Evolutionary conservation across 75 land plant genomes (phyloP).

Genomic region (Selaginella tamariscina): DNA sequence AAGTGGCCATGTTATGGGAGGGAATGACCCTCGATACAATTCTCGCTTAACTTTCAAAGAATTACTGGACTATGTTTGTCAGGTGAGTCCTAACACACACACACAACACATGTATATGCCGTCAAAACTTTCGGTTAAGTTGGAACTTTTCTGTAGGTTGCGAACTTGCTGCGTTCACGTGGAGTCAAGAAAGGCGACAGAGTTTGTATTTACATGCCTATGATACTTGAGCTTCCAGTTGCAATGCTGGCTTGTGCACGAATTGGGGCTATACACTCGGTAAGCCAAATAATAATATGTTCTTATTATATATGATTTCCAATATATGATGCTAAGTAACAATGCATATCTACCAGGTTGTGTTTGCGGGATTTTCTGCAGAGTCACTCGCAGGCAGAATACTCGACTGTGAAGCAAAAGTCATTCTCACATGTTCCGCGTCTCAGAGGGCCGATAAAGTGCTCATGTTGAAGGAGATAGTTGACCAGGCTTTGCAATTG

Average conservation of each 20-base stretch:
- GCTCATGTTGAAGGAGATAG: slow-evolving; percentile 13
- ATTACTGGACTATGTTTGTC: slow-evolving; percentile 13
- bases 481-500: slow-evolving; percentile 15
- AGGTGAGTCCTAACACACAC: no score
- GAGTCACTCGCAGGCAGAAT: slow-evolving; percentile 23
- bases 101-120: no score
- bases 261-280: slow-evolving; percentile 25
- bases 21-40: slow-evolving; percentile 17
- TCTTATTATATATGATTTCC: background rate
- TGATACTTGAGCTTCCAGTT: slow-evolving; percentile 18
- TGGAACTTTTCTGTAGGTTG: slow-evolving; percentile 14
- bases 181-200: slow-evolving; percentile 19
- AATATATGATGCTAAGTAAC: background rate
- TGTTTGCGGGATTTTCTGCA: slow-evolving; percentile 24
- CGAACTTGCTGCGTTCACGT: slow-evolving; percentile 15
- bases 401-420: slow-evolving; percentile 19
- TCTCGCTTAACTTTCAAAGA: slow-evolving; percentile 12
- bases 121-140: no score
- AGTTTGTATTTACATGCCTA: slow-evolving; percentile 25
- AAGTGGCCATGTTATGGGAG: slow-evolving; percentile 17
- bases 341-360: slow-evolving; percentile 6
- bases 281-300: background rate
- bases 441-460: slow-evolving; percentile 7
- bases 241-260: slow-evolving; percentile 26
- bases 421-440: slow-evolving; percentile 18